These are phyloP conservation scores for Citrullus amarus DNA, from an alignment of 306 rosid species.

Conservation along the genomic window DNA sequence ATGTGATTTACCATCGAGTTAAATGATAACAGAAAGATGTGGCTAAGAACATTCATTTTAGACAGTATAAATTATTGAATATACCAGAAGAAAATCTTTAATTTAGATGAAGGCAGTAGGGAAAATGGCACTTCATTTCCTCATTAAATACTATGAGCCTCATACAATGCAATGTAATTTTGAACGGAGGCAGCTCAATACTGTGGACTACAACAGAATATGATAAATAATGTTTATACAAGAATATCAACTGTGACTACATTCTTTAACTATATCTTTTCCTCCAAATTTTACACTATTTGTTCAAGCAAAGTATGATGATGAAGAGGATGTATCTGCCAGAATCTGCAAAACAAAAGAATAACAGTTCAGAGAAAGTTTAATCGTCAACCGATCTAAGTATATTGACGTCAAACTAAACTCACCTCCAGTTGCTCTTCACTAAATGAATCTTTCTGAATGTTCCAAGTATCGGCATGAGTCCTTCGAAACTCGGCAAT, in stretches of 20 bases:
- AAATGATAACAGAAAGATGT: background rate
- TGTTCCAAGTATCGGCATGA: constrained; percentile 98
- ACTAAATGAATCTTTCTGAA: constrained; percentile 76
- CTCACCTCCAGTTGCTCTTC: constrained; percentile 92
- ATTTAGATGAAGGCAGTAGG: background rate
- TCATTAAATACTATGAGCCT: background rate
- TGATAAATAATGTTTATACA: constrained; percentile 4
- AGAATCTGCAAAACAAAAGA: constrained; percentile 50
- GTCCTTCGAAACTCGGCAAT: constrained; percentile 97
- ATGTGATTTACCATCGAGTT: too few relatives aligned
- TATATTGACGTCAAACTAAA: background rate
- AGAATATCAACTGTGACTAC: constrained; percentile 20
- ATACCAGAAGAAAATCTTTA: background rate
- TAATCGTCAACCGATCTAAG: background rate
- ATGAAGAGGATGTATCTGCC: constrained; percentile 92
- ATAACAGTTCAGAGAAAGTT: background rate
- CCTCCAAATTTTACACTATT: constrained; percentile 19
- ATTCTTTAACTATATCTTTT: constrained; percentile 22
- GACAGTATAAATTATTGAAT: background rate
- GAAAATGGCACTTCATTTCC: background rate
- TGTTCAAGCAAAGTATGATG: constrained; percentile 87
- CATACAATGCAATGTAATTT: background rate
- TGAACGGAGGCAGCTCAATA: background rate
- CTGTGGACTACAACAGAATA: background rate
- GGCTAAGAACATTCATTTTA: background rate